phyloP scores from a whole-genome alignment of 169 alveolate genomes.

The Plasmodium yoelii region DNA sequence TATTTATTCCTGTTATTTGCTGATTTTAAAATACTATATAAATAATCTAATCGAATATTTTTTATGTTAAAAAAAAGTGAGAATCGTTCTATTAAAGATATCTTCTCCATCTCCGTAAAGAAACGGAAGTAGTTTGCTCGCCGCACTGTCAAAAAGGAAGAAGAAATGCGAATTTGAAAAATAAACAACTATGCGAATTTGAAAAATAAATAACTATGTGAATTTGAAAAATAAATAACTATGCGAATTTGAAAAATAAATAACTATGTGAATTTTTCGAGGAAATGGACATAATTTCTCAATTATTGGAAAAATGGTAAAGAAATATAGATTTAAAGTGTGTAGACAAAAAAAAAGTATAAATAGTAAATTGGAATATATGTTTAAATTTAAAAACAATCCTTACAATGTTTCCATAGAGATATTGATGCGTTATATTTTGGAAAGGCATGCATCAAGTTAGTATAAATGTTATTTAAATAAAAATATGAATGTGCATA shows the following conservation, averaged over 20 bases:
- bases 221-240: too few species aligned
- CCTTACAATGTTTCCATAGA: constrained; percentile 44
- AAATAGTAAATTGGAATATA: too few species aligned
- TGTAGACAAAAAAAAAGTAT: too few species aligned
- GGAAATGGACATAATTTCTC: neutral
- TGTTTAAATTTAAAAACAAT: neutral
- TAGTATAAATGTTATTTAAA: neutral
- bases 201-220: neutral
- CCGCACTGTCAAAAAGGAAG: constrained; percentile 3
- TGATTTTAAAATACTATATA: constrained; percentile 27
- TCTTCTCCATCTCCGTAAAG: constrained; percentile 33
- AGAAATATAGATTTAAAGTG: too few species aligned
- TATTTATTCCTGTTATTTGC: constrained; percentile 59
- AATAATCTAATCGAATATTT: constrained; percentile 24
- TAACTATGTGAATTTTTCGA: neutral
- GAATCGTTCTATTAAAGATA: constrained; percentile 38
- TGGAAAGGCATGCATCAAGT: constrained; percentile 8
- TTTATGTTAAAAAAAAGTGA: constrained; percentile 21
- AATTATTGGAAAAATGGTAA: too few species aligned
- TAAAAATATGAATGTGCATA: constrained; percentile 16
- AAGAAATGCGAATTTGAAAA: neutral
- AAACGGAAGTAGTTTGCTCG: constrained; percentile 63
- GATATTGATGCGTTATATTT: constrained; percentile 28
- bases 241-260: too few species aligned
- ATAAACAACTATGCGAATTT: too few species aligned